A percentile compares a stretch with the other conserved stretches of the same genome.
phyloP scores from a whole-genome alignment of 495 filamentous ascomycete genomes.

The Immersiella caudata region DNA sequence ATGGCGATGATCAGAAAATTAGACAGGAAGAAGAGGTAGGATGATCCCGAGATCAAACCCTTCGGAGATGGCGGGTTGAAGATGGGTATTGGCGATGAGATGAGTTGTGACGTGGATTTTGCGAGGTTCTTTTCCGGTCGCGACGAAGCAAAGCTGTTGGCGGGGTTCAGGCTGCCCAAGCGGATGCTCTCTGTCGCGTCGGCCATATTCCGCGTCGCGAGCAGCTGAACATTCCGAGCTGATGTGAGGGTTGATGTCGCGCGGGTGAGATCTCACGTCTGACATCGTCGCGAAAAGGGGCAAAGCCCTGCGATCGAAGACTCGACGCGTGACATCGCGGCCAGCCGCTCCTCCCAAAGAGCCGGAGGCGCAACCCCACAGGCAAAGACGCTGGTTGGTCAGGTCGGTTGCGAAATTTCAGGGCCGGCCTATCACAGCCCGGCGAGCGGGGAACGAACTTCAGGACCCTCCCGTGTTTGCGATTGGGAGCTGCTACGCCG shows the following conservation, averaged over 20 bases:
- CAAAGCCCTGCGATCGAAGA: neutral
- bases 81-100: neutral
- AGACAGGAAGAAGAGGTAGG: slow-evolving; percentile 7
- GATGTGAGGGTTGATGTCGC: neutral
- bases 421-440: neutral
- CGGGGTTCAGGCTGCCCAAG: neutral
- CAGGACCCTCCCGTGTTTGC: neutral
- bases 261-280: neutral
- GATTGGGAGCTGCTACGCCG: neutral
- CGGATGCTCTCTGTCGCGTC: slow-evolving; percentile 3
- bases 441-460: neutral
- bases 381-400: neutral
- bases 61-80: neutral
- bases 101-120: slow-evolving; percentile 9
- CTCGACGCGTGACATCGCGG: neutral
- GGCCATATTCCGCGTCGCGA: neutral
- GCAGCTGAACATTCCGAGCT: neutral
- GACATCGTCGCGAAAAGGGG: neutral
- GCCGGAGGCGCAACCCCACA: neutral
- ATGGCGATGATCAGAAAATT: slow-evolving; percentile 3
- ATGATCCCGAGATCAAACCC: neutral
- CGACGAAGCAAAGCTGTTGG: neutral
- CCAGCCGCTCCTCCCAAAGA: neutral
- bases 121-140: neutral
- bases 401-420: neutral